phyloP scores from a whole-genome alignment of 2,329 filamentous ascomycete genomes.

The Emmonsia crescens region DNA sequence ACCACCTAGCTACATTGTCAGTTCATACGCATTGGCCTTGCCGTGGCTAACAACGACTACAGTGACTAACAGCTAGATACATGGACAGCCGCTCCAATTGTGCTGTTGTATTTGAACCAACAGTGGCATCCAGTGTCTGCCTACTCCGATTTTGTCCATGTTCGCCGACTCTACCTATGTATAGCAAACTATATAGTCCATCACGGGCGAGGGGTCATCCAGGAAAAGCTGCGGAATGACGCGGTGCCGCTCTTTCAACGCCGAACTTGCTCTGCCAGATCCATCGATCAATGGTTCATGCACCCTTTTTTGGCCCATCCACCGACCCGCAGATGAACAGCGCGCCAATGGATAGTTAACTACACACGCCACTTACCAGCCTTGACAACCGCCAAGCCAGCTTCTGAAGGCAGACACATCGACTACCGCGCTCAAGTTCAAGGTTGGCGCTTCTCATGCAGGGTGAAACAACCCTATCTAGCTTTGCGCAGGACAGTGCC shows the following conservation, averaged over 20 bases:
- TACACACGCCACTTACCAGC: background rate
- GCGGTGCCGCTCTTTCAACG: background rate
- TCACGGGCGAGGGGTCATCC: background rate
- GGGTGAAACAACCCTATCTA: background rate
- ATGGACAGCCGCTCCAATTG: background rate
- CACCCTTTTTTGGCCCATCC: background rate
- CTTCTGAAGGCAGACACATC: background rate
- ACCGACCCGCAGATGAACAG: background rate
- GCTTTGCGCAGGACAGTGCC: background rate
- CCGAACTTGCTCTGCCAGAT: background rate
- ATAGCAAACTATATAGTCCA: too few species aligned
- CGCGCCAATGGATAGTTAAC: too few species aligned
- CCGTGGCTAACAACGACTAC: background rate
- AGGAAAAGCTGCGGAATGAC: background rate
- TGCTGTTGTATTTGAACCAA: background rate
- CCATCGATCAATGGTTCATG: background rate
- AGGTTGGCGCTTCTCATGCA: background rate
- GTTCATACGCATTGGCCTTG: too few species aligned
- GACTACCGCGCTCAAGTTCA: background rate
- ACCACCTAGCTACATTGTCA: too few species aligned
- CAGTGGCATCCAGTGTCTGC: background rate
- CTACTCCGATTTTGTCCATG: background rate
- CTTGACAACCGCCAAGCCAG: background rate
- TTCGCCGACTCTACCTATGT: too few species aligned
- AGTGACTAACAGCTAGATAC: background rate